phyloP scores from a whole-genome alignment of 768 basidiomycete species.

The Phanerodontia chrysosporium region DNA sequence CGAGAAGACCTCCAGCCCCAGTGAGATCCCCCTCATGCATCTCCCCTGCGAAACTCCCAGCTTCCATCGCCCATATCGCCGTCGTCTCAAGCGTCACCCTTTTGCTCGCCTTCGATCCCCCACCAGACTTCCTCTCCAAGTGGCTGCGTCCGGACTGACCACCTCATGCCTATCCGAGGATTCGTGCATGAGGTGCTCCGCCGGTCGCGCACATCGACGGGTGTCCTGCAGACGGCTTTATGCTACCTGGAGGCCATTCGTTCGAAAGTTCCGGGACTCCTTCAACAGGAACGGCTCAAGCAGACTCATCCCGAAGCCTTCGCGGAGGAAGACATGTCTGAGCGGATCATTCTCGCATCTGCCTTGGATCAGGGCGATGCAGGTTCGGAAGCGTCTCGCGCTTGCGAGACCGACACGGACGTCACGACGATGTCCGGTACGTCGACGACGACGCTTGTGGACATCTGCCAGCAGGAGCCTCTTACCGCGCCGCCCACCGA shows the following conservation, averaged over 20 bases:
- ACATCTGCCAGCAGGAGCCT: neutral
- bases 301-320: slow-evolving; percentile 37
- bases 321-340: slow-evolving; percentile 6
- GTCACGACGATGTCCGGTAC: neutral
- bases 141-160: slow-evolving; percentile 22
- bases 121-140: slow-evolving; percentile 11
- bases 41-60: slow-evolving; percentile 34
- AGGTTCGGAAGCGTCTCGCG: neutral
- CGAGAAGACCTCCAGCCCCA: slow-evolving; percentile 26
- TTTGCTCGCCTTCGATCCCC: slow-evolving; percentile 26
- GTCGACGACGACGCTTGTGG: neutral
- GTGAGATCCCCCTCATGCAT: slow-evolving; percentile 19
- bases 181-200: slow-evolving; percentile 90
- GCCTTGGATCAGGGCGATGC: neutral
- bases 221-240: slow-evolving; percentile 80
- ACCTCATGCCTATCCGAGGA: slow-evolving; percentile 56
- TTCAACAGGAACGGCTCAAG: slow-evolving; percentile 37
- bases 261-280: slow-evolving; percentile 60
- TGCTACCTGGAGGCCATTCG: slow-evolving; percentile 88
- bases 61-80: slow-evolving; percentile 55
- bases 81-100: slow-evolving; percentile 35
- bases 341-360: slow-evolving; percentile 9
- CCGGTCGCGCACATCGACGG: slow-evolving; percentile 80
- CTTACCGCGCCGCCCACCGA: slow-evolving; percentile 13
- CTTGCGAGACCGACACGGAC: neutral